Evolutionary conservation across 2,329 filamentous ascomycete species (phyloP).

Genomic region (Aureobasidium sp.): DNA sequence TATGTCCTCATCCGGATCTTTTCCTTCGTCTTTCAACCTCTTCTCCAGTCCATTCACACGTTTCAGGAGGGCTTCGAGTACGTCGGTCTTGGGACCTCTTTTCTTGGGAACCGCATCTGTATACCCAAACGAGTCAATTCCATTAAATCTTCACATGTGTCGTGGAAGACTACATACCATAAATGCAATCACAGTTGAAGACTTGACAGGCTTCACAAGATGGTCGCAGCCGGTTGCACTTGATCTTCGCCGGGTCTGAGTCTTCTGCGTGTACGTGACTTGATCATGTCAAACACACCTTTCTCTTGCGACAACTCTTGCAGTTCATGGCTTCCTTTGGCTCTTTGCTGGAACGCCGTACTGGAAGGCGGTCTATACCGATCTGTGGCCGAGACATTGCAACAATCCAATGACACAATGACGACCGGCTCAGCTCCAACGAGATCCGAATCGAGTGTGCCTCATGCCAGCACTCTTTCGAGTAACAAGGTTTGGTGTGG

Average conservation of each 20-base stretch:
- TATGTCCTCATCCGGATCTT: slow-evolving; percentile 18
- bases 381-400: slow-evolving; percentile 67
- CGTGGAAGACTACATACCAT: slow-evolving; percentile 52
- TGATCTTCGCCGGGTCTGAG: slow-evolving; percentile 55
- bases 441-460: background rate
- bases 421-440: slow-evolving; percentile 8
- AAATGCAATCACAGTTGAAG: slow-evolving; percentile 80
- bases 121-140: background rate
- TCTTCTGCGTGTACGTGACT: background rate
- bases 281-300: slow-evolving; percentile 48
- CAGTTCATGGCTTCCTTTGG: slow-evolving; percentile 90
- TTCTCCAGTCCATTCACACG: slow-evolving; percentile 79
- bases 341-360: slow-evolving; percentile 62
- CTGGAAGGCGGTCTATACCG: slow-evolving; percentile 69
- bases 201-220: slow-evolving; percentile 84
- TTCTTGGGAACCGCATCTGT: slow-evolving; percentile 83
- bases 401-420: slow-evolving; percentile 14
- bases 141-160: slow-evolving; percentile 1
- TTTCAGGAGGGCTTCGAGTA: slow-evolving; percentile 75
- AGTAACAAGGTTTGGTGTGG: background rate
- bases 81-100: slow-evolving; percentile 81
- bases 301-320: slow-evolving; percentile 87
- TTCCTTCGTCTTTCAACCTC: slow-evolving; percentile 53
- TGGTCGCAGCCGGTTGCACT: slow-evolving; percentile 78
- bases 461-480: slow-evolving; percentile 10